Base-by-base conservation (phyloP, 169 alveolate species). In the Plasmodium vivax region DNA sequence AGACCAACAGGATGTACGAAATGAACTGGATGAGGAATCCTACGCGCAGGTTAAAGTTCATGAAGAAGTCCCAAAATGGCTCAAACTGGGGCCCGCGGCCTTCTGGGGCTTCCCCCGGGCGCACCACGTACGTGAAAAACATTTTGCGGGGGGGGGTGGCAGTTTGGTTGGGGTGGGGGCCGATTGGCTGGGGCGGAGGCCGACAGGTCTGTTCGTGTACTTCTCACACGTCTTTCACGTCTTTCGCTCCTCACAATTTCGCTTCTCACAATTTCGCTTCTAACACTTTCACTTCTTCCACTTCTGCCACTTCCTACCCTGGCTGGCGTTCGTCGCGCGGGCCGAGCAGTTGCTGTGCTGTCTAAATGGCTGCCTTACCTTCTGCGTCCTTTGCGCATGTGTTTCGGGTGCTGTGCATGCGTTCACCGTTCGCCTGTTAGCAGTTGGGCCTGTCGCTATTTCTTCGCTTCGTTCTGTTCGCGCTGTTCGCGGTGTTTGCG, bases 51-150 rank as follows among this genome's bases (percentile, higher is more conserved):
- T 98, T 97, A 96, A 95, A 97, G 85, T 97, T 96, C 96, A 97
- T 97, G 62, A 97, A 79, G 54, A 97, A 97, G 88, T 96, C 98
- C 98, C 98, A 98, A 82, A 98, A 93, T 54, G 99, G 99, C 93
- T 96, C 98, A 83, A 97, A 97, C 92, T 98, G 99, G 23, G 99
- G 99, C 14, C 98, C 98, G 36, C 99, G 97, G 83, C 99, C 98
- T 95, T 97, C 99, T 23, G 99, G 99, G 54, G 99, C 99, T 96
- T 98, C 99, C 23, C 99, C 99, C 62, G 99, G 99, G 68, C 99
- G 97, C 34, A 98, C 99, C 12, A 98, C 99, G 95, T 98, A 98
- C 14, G 99, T 98, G 96, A 98, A 97, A 92, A 93, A 98, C 99
- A 98, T 98, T 72, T 93, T 97, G 38, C 12, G 6, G 36, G 5